phyloP scores from a whole-genome alignment of 306 rosid genomes.

The Fragaria iinumae region DNA sequence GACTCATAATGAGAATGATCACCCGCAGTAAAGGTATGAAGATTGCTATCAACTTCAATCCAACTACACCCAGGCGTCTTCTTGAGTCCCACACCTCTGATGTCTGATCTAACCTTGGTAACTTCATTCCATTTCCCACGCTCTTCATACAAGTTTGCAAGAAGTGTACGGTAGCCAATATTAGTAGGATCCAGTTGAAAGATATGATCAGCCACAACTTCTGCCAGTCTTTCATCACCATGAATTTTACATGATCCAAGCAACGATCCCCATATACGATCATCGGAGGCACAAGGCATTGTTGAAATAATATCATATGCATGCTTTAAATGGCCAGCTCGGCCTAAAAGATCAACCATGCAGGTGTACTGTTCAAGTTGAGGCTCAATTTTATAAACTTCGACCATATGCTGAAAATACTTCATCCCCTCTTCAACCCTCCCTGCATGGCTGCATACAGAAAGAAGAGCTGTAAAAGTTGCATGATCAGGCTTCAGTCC shows the following conservation, averaged over 20 bases:
- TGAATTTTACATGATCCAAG: constrained; percentile 44
- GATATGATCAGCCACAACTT: constrained; percentile 32
- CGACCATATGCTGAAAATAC: constrained; percentile 29
- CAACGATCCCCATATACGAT: constrained; percentile 44
- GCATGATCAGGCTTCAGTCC: constrained; percentile 33
- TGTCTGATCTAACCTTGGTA: constrained; percentile 29
- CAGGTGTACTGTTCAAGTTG: constrained; percentile 42
- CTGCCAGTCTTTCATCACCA: constrained; percentile 35
- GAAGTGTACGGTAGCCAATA: constrained; percentile 42
- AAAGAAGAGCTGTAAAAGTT: constrained; percentile 44
- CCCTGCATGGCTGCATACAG: constrained; percentile 42
- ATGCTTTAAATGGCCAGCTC: constrained; percentile 36
- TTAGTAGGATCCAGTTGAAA: constrained; percentile 31
- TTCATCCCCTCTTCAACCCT: constrained; percentile 34
- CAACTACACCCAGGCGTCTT: constrained; percentile 44
- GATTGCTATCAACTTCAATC: constrained; percentile 35
- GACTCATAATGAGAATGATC: constrained; percentile 33
- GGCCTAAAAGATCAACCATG: constrained; percentile 47
- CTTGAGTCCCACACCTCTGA: constrained; percentile 34
- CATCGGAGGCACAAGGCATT: constrained; percentile 35
- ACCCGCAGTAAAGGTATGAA: constrained; percentile 29
- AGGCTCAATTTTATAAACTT: constrained; percentile 34
- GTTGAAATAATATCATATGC: constrained; percentile 40
- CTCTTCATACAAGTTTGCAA: constrained; percentile 41
- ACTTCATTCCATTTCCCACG: constrained; percentile 36